Base-by-base conservation (phyloP, 1,284 basidiomycete species). In the Cutaneotrichosporon mucoides region DNA sequence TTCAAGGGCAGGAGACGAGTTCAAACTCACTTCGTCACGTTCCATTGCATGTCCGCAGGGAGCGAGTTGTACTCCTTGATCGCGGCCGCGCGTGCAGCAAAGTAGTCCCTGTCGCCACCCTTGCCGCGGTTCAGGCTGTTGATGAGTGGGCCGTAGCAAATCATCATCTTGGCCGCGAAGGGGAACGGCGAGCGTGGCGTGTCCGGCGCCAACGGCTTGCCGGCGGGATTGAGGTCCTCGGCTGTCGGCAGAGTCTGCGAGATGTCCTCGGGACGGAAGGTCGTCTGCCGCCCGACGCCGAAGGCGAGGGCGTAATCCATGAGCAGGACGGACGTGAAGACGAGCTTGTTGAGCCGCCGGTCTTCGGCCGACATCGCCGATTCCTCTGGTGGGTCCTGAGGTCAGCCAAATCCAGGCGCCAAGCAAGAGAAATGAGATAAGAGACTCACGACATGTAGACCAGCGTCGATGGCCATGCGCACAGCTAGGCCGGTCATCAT, bases 401-500 rank as follows among this genome's bases (percentile, higher is more conserved):
- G 34, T 49, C 34, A 49, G 48, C 35, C n/a, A n/a, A 35, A 8
- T 13, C 6, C 5, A 8, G 12, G 4, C 24, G 24, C 24, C 24
- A 24, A 24, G 24, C 3, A 24, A 3, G 3, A 24, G 24, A 24
- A 24, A 24, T 24, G 24, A 3, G 3, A 24, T 2, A 6, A 8
- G 38, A 9, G 9, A 15, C 48, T 49, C 36, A 49, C 48, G 34
- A 68, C 48, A 44, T 73, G 68, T 9, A 71, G 51, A 1, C 68
- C 71, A 3, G 65, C 52, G 49, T 73, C 71, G 11, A 71, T 64
- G 3, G 63, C 51, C 66, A 73, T 68, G 45, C 69, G 60, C 3
- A 71, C 69, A 2, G 71, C 69, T 50, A 67, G 62, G 2, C 71
- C 68, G 0, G 64, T 68, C 42, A 69, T 62, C 65, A 71, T 70